These are phyloP conservation scores for Breviolum minutum DNA, from an alignment of 73 alveolate genomes.

Conservation along the genomic window DNA sequence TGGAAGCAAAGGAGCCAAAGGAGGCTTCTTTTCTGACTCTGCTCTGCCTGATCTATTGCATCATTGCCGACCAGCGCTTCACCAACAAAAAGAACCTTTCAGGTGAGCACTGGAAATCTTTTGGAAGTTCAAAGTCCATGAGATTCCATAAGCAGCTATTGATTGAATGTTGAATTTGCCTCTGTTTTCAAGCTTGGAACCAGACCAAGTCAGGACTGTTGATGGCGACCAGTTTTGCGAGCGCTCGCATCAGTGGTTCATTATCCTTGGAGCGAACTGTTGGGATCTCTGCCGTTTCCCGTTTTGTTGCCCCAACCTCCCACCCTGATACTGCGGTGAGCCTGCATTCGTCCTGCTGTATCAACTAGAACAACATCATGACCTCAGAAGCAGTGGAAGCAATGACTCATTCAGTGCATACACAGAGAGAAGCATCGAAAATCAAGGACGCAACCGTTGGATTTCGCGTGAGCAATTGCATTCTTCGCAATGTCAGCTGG, in stretches of 20 bases:
- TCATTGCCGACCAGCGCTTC: slow-evolving; percentile 99
- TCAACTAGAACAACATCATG: slow-evolving; percentile 99
- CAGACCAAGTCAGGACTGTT: slow-evolving; percentile 99
- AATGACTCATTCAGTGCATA: not conserved
- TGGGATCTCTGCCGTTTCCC: not conserved
- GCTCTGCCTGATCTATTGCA: slow-evolving; percentile 99
- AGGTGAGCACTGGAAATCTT: not conserved
- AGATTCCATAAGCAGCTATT: not conserved
- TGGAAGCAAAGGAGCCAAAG: not conserved
- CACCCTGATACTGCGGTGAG: too few relatives aligned
- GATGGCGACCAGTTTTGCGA: slow-evolving; percentile 99
- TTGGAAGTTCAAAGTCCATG: too few relatives aligned
- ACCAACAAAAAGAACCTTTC: slow-evolving; percentile 98
- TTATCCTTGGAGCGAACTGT: slow-evolving; percentile 96
- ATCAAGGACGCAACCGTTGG: slow-evolving; percentile 42
- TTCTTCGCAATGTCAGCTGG: slow-evolving; percentile 93
- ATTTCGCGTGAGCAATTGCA: slow-evolving; percentile 81
- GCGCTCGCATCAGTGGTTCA: slow-evolving; percentile 99
- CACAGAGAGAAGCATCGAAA: not conserved
- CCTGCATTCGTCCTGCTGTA: slow-evolving; percentile 99
- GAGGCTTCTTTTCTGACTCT: not conserved
- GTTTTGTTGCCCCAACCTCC: not conserved
- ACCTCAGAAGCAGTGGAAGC: slow-evolving; percentile 95
- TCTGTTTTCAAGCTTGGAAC: not conserved
- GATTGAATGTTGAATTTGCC: too few relatives aligned